Evolutionary conservation across 257 asterid species (phyloP), one percentile per base, ranked within the genome.

Genomic region (Thymus mandschuricus): DNA sequence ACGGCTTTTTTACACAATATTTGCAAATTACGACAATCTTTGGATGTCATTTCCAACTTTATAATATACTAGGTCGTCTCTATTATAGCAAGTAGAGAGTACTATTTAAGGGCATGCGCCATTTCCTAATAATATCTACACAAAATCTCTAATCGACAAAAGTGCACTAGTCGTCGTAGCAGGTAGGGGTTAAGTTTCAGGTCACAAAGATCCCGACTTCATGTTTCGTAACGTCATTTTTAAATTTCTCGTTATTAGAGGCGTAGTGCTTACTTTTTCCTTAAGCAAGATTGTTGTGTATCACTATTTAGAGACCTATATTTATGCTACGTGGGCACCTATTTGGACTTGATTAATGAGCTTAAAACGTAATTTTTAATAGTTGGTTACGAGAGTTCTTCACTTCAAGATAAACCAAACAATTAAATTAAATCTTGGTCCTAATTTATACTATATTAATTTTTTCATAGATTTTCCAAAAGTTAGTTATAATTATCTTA

Each of bases 41-140:
- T 58, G 35, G 56, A 46, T 65, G 73, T 57, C 81, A 43, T 77
- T 66, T 72, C 81, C 50, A 41, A 66, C 77, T 76, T 77, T 61
- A 59, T 55, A 12, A 35, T 52, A 21, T 21, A 21, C 21, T 21
- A 21, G 21, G 21, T 21, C 21, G 21, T 21, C 21, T 21, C 21
- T 21, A 21, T 21, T 21, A 21, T 10, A 6, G 3, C 55, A 63
- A 38, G 41, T 38, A 60, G 46, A 27, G 0, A 27, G 0, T 49
- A 74, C 78, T 74, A 58, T 74, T 74, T 15, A 2, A 38, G 8
- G 8, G 68, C 78, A 74, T 58, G 74, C 74, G 68, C 29, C 45
- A n/a, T 41, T 70, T 29, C 4, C 5, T 3, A 7, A 27, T 2
- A 27, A n/a, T n/a, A 5, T 50, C 41, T 38, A 38, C 41, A 4